Base-by-base conservation (phyloP, 1,284 basidiomycete genomes). In the Meripilus lineatus region DNA sequence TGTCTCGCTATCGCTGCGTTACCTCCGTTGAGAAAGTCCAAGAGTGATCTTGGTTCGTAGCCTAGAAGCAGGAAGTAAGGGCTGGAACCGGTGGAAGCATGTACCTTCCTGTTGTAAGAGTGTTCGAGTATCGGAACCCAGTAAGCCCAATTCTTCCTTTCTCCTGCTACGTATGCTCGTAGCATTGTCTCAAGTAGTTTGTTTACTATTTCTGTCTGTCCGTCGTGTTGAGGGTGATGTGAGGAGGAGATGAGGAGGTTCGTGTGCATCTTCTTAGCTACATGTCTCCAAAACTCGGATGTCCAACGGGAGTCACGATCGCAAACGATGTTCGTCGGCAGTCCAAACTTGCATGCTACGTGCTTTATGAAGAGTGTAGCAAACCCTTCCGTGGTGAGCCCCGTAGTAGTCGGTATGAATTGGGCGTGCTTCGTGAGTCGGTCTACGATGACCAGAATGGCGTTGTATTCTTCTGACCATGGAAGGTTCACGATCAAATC, bases 401-500 rank as follows among this genome's bases (percentile, higher is more conserved):
- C 38, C 0, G 40, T 39, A 17, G 35, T 44, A n/a, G 56, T 56
- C 0, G 65, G 64, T 8, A 70, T 60, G 40, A 71, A 64, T 32
- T 59, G 45, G 0, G 62, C 55, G 45, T 53, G 50, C 50, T 73
- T 72, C n/a, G 68, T 44, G 25, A 39, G 26, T 11, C 56, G 56
- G 50, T 67, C 59, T 7, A 67, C 56, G 8, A 68, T 53, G 14
- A 63, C 57, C 11, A 68, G 44, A 7, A 68, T 45, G 10, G 40
- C 45, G 39, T 55, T 44, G 38, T 32, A 56, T 13, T 63, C 63
- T 30, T 56, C 50, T 0, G 62, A 65, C 6, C 6, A 4, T 0
- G 74, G 74, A 0, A 78, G 57, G 15, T 64, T 59, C 5, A 60
- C 58, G 23, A 78, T 72, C 38, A 70, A 60, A 48, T 79, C 74